These are phyloP conservation scores for Fraxinus floribunda DNA, from an alignment of 305 asterid genomes.

Conservation along the genomic window DNA sequence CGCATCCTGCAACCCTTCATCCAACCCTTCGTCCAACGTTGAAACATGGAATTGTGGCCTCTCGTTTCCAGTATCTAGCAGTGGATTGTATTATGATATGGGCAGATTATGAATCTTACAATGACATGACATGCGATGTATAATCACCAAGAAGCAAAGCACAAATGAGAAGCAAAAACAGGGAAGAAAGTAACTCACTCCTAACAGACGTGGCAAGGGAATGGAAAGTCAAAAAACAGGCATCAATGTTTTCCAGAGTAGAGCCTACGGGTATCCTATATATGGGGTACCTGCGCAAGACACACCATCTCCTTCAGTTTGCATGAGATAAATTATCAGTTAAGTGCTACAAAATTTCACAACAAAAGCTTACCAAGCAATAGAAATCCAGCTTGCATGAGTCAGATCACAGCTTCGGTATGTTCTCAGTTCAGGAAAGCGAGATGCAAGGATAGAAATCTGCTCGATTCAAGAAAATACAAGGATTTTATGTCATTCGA, in stretches of 20 bases:
- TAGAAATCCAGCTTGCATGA: slow-evolving; percentile 24
- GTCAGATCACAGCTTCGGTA: slow-evolving; percentile 79
- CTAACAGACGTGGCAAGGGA: slow-evolving; percentile 61
- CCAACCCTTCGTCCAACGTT: no score
- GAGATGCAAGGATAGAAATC: slow-evolving; percentile 67
- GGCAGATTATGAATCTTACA: neutral
- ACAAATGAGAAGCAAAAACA: neutral
- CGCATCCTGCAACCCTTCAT: no score
- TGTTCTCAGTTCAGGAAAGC: slow-evolving; percentile 59
- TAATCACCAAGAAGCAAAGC: neutral
- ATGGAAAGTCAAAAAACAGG: slow-evolving; percentile 85
- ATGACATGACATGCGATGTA: neutral
- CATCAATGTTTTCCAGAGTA: slow-evolving; percentile 27
- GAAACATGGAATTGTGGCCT: no score
- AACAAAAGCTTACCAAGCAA: slow-evolving; percentile 36
- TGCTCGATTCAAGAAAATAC: slow-evolving; percentile 36
- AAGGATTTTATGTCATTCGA: neutral
- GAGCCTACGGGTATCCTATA: no score
- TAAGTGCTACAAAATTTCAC: neutral
- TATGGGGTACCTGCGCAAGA: no score
- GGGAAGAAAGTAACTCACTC: slow-evolving; percentile 39
- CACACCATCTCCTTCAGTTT: no score
- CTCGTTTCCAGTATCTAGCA: no score
- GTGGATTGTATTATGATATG: neutral
- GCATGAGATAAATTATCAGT: no score